These are phyloP conservation scores for Trypanosoma theileri DNA, from an alignment of 208 protist genomes.

Conservation along the genomic window DNA sequence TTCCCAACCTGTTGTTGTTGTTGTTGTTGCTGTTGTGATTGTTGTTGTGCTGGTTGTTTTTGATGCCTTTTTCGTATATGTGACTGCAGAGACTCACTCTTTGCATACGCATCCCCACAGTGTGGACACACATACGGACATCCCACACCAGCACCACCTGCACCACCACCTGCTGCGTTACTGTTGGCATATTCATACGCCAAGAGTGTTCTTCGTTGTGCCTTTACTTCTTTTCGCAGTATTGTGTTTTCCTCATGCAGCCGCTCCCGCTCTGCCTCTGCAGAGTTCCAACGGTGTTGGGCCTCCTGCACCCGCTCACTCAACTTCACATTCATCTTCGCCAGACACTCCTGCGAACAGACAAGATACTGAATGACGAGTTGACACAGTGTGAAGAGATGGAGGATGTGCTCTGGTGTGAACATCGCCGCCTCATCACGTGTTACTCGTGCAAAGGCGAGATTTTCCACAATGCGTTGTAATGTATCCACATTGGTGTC, in stretches of 20 bases:
- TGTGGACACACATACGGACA: slow-evolving; percentile 43
- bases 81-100: slow-evolving; percentile 86
- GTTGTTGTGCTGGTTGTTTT: slow-evolving; percentile 11
- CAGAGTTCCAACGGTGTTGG: slow-evolving; percentile 35
- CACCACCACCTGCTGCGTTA: neutral
- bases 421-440: slow-evolving; percentile 88
- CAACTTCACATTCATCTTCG: slow-evolving; percentile 78
- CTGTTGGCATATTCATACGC: slow-evolving; percentile 81
- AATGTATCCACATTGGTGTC: slow-evolving; percentile 86
- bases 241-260: slow-evolving; percentile 58
- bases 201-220: slow-evolving; percentile 75
- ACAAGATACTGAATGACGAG: slow-evolving; percentile 90
- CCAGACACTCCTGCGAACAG: slow-evolving; percentile 84
- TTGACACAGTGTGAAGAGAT: slow-evolving; percentile 84
- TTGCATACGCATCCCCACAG: slow-evolving; percentile 82
- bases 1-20: slow-evolving; percentile 8
- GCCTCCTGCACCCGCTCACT: slow-evolving; percentile 55
- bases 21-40: slow-evolving; percentile 7
- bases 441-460: slow-evolving; percentile 84
- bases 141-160: neutral
- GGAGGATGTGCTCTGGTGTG: slow-evolving; percentile 78
- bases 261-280: slow-evolving; percentile 35
- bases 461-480: slow-evolving; percentile 86
- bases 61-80: slow-evolving; percentile 87
- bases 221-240: slow-evolving; percentile 84